These are phyloP conservation scores for Parsonsia alboflavescens DNA, from an alignment of 257 asterid genomes.

Conservation along the genomic window DNA sequence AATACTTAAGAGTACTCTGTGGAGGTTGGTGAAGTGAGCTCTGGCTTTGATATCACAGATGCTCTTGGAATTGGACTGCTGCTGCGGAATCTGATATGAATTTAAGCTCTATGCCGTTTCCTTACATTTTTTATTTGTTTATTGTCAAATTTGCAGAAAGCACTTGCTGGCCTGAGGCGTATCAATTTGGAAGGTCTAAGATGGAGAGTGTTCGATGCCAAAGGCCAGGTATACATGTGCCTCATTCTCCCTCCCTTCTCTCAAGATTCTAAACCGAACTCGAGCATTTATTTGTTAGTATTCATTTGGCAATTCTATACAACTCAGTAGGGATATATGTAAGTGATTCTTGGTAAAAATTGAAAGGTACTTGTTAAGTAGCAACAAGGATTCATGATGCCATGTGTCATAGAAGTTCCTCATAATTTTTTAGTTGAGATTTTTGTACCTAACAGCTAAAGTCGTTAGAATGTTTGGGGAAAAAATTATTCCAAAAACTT, in stretches of 20 bases:
- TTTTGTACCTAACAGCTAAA: not conserved
- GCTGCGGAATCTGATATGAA: not conserved
- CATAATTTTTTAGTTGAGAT: not conserved
- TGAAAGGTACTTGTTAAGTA: not conserved
- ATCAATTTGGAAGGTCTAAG: slow-evolving; percentile 80
- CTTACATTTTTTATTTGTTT: not conserved
- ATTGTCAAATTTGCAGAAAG: slow-evolving; percentile 47
- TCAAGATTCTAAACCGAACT: not conserved
- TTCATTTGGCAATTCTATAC: not conserved
- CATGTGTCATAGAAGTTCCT: not conserved
- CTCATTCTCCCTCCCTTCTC: not conserved
- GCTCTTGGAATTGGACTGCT: not conserved
- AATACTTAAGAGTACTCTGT: not conserved
- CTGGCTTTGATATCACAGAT: not conserved
- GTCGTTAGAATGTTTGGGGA: not conserved
- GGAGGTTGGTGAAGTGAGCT: not conserved
- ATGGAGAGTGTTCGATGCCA: slow-evolving; percentile 96
- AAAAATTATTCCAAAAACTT: not conserved
- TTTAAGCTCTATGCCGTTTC: not conserved
- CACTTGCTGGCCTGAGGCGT: slow-evolving; percentile 79
- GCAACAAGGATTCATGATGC: not conserved
- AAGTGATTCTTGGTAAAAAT: not conserved
- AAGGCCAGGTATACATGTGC: slow-evolving; percentile 65
- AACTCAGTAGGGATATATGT: not conserved
- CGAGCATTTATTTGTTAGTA: not conserved